Evolutionary conservation across 306 rosid genomes (phyloP).

Genomic region (Lathyrus sativus): DNA sequence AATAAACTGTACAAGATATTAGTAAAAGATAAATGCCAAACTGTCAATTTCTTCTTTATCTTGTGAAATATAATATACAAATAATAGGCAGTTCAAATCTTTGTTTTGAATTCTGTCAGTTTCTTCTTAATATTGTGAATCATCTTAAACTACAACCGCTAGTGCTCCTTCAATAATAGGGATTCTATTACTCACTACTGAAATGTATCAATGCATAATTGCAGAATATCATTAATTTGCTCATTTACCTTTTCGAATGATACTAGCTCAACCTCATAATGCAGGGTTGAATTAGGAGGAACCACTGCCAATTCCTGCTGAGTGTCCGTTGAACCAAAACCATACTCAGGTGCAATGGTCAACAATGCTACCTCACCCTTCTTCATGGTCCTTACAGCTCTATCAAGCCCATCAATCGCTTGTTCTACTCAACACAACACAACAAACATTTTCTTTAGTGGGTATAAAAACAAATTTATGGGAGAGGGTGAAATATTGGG

Average conservation of each 20-base stretch:
- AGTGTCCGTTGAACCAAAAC: constrained; percentile 69
- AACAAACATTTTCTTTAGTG: neutral
- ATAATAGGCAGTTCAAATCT: neutral
- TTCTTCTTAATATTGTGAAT: neutral
- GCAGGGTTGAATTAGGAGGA: constrained; percentile 78
- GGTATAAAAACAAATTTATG: neutral
- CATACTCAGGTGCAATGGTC: constrained; percentile 83
- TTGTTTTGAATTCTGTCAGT: neutral
- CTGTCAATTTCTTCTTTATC: neutral
- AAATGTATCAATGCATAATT: neutral
- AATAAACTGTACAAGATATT: neutral
- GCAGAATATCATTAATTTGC: neutral
- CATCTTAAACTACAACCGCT: neutral
- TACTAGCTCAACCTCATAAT: constrained; percentile 80
- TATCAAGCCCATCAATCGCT: constrained; percentile 91
- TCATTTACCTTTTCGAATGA: constrained; percentile 74
- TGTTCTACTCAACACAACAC: constrained; percentile 66
- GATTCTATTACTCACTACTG: neutral
- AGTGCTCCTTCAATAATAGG: neutral
- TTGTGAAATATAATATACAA: no score
- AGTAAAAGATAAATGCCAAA: neutral
- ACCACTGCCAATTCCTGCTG: constrained; percentile 76
- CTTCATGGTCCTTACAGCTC: constrained; percentile 82
- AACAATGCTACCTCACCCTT: constrained; percentile 82
- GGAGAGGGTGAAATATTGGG: neutral